phyloP scores from a whole-genome alignment of 345 rosid genomes.

The Acer negundo region DNA sequence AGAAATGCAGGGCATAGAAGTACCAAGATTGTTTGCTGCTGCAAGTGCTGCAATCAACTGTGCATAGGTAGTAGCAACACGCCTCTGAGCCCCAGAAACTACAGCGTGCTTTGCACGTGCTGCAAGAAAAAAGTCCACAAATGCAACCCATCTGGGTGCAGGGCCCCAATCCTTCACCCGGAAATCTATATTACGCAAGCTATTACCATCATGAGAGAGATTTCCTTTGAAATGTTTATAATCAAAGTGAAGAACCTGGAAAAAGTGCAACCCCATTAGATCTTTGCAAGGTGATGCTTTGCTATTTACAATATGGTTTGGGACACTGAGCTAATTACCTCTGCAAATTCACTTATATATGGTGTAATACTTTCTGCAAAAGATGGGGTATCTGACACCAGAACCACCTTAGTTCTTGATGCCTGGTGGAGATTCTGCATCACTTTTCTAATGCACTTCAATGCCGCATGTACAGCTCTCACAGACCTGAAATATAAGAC shows the following conservation, averaged over 20 bases:
- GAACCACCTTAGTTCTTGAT: slow-evolving; percentile 65
- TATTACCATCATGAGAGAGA: slow-evolving; percentile 42
- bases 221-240: slow-evolving; percentile 68
- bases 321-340: slow-evolving; percentile 48
- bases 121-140: slow-evolving; percentile 97
- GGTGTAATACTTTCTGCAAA: slow-evolving; percentile 50
- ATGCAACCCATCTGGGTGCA: slow-evolving; percentile 98
- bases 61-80: slow-evolving; percentile 92
- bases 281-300: background rate
- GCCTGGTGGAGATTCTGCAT: slow-evolving; percentile 34
- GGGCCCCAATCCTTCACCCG: slow-evolving; percentile 98
- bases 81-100: slow-evolving; percentile 86
- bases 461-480: slow-evolving; percentile 71
- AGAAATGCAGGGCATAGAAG: background rate
- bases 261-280: slow-evolving; percentile 24
- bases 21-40: slow-evolving; percentile 84
- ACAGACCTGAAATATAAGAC: slow-evolving; percentile 58
- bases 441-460: slow-evolving; percentile 68
- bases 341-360: slow-evolving; percentile 68
- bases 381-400: slow-evolving; percentile 89
- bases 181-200: slow-evolving; percentile 51
- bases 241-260: slow-evolving; percentile 82
- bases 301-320: slow-evolving; percentile 10
- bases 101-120: slow-evolving; percentile 78
- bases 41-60: slow-evolving; percentile 88